Evolutionary conservation across 371 early-diverging fungal species (phyloP).

Genomic region (Haplosporangium sp.): DNA sequence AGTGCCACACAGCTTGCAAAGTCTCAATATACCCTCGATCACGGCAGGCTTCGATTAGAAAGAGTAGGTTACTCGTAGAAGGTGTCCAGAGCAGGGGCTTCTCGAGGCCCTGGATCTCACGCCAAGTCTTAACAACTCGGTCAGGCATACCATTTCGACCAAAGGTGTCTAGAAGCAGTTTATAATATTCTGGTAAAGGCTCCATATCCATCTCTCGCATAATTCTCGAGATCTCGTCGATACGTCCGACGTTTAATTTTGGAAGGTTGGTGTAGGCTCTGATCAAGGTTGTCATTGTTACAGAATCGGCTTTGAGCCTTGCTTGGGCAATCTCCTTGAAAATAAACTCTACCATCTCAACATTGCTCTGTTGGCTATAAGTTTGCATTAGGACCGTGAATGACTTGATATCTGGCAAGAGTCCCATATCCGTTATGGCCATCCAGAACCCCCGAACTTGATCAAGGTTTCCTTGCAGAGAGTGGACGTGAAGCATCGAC

Average conservation of each 20-base stretch:
- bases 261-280: conserved; percentile 30
- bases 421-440: conserved; percentile 32
- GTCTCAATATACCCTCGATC: conserved; percentile 50
- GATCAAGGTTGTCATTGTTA: conserved; percentile 30
- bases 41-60: conserved; percentile 49
- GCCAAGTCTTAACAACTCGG: conserved; percentile 43
- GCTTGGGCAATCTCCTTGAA: conserved; percentile 30
- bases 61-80: conserved; percentile 26
- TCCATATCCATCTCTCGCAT: conserved; percentile 28
- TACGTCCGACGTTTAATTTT: conserved; percentile 16
- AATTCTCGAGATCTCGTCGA: conserved; percentile 31
- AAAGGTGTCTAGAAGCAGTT: conserved; percentile 28
- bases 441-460: conserved; percentile 54
- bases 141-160: conserved; percentile 40
- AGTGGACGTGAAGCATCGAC: conserved; percentile 61
- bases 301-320: conserved; percentile 17
- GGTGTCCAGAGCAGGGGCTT: conserved; percentile 26
- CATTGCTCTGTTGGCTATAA: conserved; percentile 37
- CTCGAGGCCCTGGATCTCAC: conserved; percentile 13
- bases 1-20: conserved; percentile 38
- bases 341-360: conserved; percentile 52
- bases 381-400: conserved; percentile 45
- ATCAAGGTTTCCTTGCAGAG: conserved; percentile 37
- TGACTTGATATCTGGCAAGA: conserved; percentile 32
- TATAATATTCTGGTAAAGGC: conserved; percentile 31